A percentile compares a stretch with the other conserved stretches of the same genome.
Evolutionary conservation across 805 yeast species (phyloP).

Genomic region (Pichia exigua): DNA sequence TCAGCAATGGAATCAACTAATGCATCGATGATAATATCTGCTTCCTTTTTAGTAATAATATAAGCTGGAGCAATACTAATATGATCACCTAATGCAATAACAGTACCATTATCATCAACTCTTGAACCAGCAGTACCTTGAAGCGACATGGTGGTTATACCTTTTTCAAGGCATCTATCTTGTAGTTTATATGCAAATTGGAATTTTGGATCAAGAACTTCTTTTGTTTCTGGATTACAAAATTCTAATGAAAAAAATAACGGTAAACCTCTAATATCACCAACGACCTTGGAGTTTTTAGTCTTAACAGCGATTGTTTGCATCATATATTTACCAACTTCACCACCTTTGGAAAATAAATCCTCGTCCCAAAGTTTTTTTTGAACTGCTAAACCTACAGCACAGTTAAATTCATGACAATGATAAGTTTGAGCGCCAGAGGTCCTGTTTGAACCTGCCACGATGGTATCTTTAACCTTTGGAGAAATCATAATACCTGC

Average conservation of each 20-base stretch:
- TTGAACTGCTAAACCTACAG: constrained; percentile 41
- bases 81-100: constrained; percentile 20
- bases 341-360: constrained; percentile 33
- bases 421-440: constrained; percentile 47
- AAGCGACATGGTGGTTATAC: constrained; percentile 35
- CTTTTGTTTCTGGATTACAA: constrained; percentile 38
- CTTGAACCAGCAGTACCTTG: constrained; percentile 35
- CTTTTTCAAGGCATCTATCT: constrained; percentile 31
- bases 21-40: constrained; percentile 30
- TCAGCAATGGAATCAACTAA: constrained; percentile 15
- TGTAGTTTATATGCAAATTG: constrained; percentile 26
- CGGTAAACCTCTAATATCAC: constrained; percentile 49
- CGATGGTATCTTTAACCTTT: constrained; percentile 32
- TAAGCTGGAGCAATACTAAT: constrained; percentile 39
- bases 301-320: constrained; percentile 26
- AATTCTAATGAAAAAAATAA: constrained; percentile 49
- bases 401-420: constrained; percentile 39
- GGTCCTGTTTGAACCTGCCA: constrained; percentile 33
- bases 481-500: constrained; percentile 42
- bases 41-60: constrained; percentile 33
- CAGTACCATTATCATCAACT: constrained; percentile 28
- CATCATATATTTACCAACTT: constrained; percentile 39
- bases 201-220: constrained; percentile 32
- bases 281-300: constrained; percentile 30
- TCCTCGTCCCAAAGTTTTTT: constrained; percentile 27